phyloP scores from a whole-genome alignment of 345 rosid species.

The Ceriops decandra region DNA sequence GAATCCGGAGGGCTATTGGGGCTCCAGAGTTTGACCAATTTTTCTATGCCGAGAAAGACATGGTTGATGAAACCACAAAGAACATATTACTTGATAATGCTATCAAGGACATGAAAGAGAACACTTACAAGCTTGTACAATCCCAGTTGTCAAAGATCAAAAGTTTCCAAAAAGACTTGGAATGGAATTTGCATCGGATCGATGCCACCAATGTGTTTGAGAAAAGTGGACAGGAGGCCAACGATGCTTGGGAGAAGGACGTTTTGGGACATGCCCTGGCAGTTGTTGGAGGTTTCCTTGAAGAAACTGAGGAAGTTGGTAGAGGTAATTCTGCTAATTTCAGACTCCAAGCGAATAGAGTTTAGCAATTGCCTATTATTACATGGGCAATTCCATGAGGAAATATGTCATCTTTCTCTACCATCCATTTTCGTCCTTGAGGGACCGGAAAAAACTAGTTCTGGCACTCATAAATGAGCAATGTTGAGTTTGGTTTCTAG shows the following conservation, averaged over 20 bases:
- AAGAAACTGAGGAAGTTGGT: background rate
- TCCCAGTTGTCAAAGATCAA: slow-evolving; percentile 20
- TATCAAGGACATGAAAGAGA: slow-evolving; percentile 15
- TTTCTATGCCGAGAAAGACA: background rate
- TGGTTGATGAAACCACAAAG: background rate
- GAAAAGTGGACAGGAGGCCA: background rate
- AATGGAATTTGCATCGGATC: slow-evolving; percentile 15
- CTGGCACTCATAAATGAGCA: no score
- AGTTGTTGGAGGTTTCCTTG: background rate
- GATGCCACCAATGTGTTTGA: slow-evolving; percentile 14
- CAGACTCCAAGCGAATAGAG: no score
- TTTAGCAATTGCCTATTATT: no score
- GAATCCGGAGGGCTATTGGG: slow-evolving; percentile 13
- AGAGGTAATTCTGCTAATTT: no score
- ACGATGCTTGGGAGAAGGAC: slow-evolving; percentile 8
- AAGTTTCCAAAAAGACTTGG: background rate
- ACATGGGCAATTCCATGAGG: no score
- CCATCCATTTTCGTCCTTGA: no score
- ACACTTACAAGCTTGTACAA: slow-evolving; percentile 12
- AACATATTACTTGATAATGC: background rate
- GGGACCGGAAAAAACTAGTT: no score
- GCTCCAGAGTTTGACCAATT: slow-evolving; percentile 15
- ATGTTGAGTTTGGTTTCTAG: no score
- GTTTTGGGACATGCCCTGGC: slow-evolving; percentile 4
- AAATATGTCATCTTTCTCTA: no score